These are phyloP conservation scores for Taphrina pruni DNA, from an alignment of 1,139 yeast genomes.

Conservation along the genomic window DNA sequence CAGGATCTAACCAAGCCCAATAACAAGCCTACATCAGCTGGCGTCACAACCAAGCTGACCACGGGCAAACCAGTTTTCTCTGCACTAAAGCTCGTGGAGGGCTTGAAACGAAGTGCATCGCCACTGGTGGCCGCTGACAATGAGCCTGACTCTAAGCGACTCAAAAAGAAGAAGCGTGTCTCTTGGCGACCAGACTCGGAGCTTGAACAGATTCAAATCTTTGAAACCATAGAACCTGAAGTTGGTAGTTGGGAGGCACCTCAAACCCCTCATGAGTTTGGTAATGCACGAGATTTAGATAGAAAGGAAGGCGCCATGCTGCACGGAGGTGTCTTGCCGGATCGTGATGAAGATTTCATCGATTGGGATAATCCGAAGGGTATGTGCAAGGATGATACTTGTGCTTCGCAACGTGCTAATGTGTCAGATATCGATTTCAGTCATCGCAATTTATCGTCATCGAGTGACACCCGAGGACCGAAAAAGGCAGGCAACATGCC, in stretches of 20 bases:
- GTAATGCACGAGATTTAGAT: slow-evolving; percentile 48
- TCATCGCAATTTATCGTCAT: slow-evolving; percentile 7
- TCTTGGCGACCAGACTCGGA: slow-evolving; percentile 52
- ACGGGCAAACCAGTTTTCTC: slow-evolving; percentile 22
- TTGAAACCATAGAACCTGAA: slow-evolving; percentile 51
- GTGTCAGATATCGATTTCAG: slow-evolving; percentile 9
- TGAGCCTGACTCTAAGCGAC: slow-evolving; percentile 39
- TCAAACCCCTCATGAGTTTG: slow-evolving; percentile 50
- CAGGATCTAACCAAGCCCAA: neutral
- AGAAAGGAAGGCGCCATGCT: slow-evolving; percentile 51
- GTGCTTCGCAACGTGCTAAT: neutral
- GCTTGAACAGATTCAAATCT: slow-evolving; percentile 55
- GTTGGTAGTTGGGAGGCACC: slow-evolving; percentile 55
- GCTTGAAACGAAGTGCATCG: slow-evolving; percentile 30
- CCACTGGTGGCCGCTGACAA: slow-evolving; percentile 4
- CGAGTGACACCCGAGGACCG: slow-evolving; percentile 19
- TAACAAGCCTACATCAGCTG: neutral
- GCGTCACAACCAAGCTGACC: neutral
- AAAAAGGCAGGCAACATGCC: slow-evolving; percentile 28
- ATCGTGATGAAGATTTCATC: slow-evolving; percentile 48
- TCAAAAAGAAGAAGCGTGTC: slow-evolving; percentile 51
- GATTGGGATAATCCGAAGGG: slow-evolving; percentile 41
- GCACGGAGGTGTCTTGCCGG: slow-evolving; percentile 46
- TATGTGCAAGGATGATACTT: neutral
- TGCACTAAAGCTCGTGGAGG: slow-evolving; percentile 31